These are phyloP conservation scores for Tetrahymena elliotti DNA, from an alignment of 73 alveolate species.

Conservation along the genomic window DNA sequence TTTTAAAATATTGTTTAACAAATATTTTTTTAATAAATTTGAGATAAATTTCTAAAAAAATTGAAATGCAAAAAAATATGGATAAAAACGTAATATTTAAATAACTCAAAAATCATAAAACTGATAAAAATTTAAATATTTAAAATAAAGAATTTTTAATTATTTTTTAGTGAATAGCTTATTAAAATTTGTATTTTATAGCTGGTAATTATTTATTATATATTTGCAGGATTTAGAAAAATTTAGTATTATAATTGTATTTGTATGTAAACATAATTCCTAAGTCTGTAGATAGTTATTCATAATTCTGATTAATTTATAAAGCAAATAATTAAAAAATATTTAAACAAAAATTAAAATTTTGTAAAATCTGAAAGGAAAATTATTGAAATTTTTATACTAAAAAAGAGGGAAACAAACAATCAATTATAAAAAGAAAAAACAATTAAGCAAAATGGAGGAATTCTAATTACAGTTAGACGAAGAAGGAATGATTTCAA, in stretches of 20 bases:
- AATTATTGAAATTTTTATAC: not conserved
- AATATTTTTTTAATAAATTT: too few species aligned
- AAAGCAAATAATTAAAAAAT: conserved; percentile 37
- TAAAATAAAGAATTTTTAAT: not conserved
- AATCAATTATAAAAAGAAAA: too few species aligned
- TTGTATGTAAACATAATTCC: not conserved
- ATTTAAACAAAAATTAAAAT: conserved; percentile 38
- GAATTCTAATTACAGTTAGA: not conserved
- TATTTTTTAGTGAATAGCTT: not conserved
- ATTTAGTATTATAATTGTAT: not conserved
- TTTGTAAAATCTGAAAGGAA: conserved; percentile 18
- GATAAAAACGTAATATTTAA: too few species aligned
- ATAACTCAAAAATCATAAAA: too few species aligned
- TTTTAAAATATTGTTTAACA: too few species aligned
- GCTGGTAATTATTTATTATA: not conserved
- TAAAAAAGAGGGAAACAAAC: not conserved
- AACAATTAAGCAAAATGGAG: not conserved
- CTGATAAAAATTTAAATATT: not conserved
- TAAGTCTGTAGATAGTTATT: not conserved
- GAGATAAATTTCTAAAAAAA: too few species aligned
- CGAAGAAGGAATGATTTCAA: conserved; percentile 2
- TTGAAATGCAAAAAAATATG: too few species aligned
- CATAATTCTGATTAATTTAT: not conserved
- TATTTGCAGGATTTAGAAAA: not conserved
- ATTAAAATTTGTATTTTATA: too few species aligned